phyloP scores from a whole-genome alignment of 345 rosid genomes.

The Salix koriyanagi region DNA sequence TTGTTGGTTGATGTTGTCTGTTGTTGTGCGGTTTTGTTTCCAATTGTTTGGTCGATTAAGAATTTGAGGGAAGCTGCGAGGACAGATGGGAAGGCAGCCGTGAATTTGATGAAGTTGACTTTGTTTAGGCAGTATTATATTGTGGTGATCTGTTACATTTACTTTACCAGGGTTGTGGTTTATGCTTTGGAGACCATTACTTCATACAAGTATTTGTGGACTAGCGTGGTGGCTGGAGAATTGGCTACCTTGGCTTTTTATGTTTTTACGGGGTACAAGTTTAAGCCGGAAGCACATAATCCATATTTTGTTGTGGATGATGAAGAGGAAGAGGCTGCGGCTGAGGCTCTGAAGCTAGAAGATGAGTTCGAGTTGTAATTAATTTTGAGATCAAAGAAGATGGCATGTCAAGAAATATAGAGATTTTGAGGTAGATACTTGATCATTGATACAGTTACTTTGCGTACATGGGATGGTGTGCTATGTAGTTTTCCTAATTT shows the following conservation, averaged over 20 bases:
- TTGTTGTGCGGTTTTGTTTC: slow-evolving; percentile 89
- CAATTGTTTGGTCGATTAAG: slow-evolving; percentile 96
- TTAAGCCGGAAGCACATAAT: slow-evolving; percentile 89
- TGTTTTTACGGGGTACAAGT: slow-evolving; percentile 79
- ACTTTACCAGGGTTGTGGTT: slow-evolving; percentile 89
- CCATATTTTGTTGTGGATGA: slow-evolving; percentile 93
- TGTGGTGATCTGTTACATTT: slow-evolving; percentile 90
- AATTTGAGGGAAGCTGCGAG: slow-evolving; percentile 90
- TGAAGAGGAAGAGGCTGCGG: slow-evolving; percentile 98
- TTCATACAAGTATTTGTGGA: slow-evolving; percentile 83
- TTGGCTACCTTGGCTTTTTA: slow-evolving; percentile 84
- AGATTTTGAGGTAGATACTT: slow-evolving; percentile 26
- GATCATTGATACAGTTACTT: slow-evolving; percentile 11
- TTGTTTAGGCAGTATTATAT: slow-evolving; percentile 92
- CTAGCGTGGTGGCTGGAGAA: slow-evolving; percentile 83
- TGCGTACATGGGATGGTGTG: neutral
- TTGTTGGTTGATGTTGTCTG: slow-evolving; percentile 90
- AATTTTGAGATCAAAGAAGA: slow-evolving; percentile 21
- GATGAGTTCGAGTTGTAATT: slow-evolving; percentile 85
- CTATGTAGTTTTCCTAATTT: slow-evolving; percentile 1
- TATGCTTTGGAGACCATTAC: slow-evolving; percentile 86
- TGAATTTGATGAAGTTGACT: slow-evolving; percentile 84
- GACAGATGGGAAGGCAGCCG: slow-evolving; percentile 93
- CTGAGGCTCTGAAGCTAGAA: slow-evolving; percentile 89
- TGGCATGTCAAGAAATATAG: neutral